phyloP scores from a whole-genome alignment of 2,329 filamentous ascomycete species.

The Ascochyta fabae region DNA sequence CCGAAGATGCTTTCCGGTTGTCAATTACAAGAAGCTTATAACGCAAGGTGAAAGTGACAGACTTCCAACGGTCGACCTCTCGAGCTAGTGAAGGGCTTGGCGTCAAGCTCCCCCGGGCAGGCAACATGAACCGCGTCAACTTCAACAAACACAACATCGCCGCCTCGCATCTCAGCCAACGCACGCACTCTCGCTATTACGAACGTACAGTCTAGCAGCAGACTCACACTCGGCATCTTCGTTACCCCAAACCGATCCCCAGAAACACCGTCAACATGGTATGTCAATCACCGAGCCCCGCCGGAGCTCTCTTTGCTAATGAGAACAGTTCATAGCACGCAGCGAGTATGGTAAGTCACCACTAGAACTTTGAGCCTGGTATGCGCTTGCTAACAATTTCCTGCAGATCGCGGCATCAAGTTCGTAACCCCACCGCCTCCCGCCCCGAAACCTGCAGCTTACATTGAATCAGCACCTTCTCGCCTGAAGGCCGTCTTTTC shows the following conservation, averaged over 20 bases:
- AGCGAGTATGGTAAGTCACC: conserved; percentile 91
- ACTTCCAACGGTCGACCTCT: conserved; percentile 1
- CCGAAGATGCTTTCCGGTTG: too few relatives aligned
- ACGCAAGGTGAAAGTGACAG: neutral
- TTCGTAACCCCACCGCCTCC: conserved; percentile 56
- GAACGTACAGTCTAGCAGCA: neutral
- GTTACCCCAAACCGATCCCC: neutral
- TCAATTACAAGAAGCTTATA: neutral
- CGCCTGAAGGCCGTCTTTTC: conserved; percentile 98
- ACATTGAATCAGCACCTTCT: conserved; percentile 80
- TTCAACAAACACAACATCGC: conserved; percentile 17
- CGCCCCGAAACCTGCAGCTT: conserved; percentile 24
- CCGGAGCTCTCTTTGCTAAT: conserved; percentile 43
- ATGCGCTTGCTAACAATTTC: conserved; percentile 26
- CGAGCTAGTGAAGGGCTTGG: conserved; percentile 11
- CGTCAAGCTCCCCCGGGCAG: conserved; percentile 10
- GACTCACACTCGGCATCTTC: neutral
- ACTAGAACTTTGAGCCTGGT: conserved; percentile 1
- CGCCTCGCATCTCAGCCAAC: conserved; percentile 5
- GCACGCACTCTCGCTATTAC: neutral
- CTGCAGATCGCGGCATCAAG: conserved; percentile 94
- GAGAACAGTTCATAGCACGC: conserved; percentile 87
- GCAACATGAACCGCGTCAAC: conserved; percentile 17
- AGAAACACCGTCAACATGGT: conserved; percentile 41
- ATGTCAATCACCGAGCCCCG: conserved; percentile 29